Evolutionary conservation across 202 grass and related monocot genomes (phyloP).

Genomic region (Brachypodium distachyon): DNA sequence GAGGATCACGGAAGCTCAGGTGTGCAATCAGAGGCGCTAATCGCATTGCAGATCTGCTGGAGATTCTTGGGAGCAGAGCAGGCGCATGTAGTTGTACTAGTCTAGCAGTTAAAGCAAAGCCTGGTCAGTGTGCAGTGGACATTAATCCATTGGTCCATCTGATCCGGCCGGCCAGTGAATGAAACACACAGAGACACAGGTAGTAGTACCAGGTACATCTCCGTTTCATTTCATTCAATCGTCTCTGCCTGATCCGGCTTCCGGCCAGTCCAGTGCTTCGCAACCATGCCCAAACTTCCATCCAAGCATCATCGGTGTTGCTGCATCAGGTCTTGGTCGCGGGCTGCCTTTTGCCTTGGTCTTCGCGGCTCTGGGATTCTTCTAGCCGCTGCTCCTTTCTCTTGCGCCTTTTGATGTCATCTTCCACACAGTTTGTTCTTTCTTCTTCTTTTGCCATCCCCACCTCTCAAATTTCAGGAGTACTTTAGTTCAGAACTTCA

Average conservation of each 20-base stretch:
- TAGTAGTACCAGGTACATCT: neutral
- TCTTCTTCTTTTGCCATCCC: neutral
- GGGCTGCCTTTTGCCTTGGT: slow-evolving; percentile 9
- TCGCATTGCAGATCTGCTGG: too few species aligned
- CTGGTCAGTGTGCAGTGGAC: neutral
- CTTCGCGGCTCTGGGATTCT: neutral
- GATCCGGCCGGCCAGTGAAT: neutral
- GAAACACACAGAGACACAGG: neutral
- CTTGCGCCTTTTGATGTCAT: slow-evolving; percentile 17
- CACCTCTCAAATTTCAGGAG: neutral
- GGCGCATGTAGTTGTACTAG: too few species aligned
- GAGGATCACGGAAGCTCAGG: too few species aligned
- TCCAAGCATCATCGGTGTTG: neutral
- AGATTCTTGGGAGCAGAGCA: too few species aligned
- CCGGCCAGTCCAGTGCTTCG: neutral
- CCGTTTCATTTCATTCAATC: neutral
- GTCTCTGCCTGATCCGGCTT: neutral
- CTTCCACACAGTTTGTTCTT: neutral
- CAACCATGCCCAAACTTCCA: neutral
- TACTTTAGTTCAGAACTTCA: neutral
- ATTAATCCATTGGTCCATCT: neutral
- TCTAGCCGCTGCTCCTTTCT: neutral
- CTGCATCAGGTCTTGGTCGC: neutral
- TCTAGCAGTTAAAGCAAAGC: too few species aligned
- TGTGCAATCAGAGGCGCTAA: too few species aligned